Base-by-base conservation (phyloP, 116 monocot species). In the Thalassia testudinum region DNA sequence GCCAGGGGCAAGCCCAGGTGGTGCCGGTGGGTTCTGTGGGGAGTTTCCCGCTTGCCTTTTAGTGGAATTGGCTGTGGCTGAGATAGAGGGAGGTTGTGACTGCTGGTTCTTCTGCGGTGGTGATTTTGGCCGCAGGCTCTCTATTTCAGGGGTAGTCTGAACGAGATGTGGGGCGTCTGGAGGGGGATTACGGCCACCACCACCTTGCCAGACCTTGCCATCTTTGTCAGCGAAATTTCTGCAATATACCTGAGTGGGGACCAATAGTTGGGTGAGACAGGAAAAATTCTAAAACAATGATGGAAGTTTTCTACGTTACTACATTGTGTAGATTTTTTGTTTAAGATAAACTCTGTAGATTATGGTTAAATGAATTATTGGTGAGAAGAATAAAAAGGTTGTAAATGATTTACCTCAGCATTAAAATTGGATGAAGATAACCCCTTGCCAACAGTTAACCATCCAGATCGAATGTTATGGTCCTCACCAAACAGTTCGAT, bases 401-500 rank as follows among this genome's bases (percentile, higher is more conserved):
- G n/a, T n/a, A 45, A 5, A 45, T 5, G 4, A 5, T 20, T 45
- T 82, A 99, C 97, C 85, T 99, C 82, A 5, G 62, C 11, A 60
- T 79, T 78, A 63, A 86, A 99, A 64, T 99, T 99, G 29, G 97
- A 90, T 15, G 85, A 90, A 13, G 97, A 86, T 59, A 99, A 69
- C n/a, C 64, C 75, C 67, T 86, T 90, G 13, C 97, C 97, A 20
- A 99, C 65, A 25, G 97, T 99, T 3, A 99, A 62, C 97, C 97
- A 99, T 24, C 97, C 97, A 8, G 89, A 52, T 17, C 90, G 97
- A 37, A 99, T 99, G 54, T 99, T 99, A 71, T 99, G 90, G 66
- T 99, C 97, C 57, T 76, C 85, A 13, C 97, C 97, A 62, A 99
- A 99, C 21, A 99, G 82, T 57, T 99, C 97, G 55, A 99, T 82